Percentiles rank a stretch among this genome's conserved stretches.
Conservation (phyloP, 2,329 filamentous ascomycete species). For the Diplocarpon mali region DNA sequence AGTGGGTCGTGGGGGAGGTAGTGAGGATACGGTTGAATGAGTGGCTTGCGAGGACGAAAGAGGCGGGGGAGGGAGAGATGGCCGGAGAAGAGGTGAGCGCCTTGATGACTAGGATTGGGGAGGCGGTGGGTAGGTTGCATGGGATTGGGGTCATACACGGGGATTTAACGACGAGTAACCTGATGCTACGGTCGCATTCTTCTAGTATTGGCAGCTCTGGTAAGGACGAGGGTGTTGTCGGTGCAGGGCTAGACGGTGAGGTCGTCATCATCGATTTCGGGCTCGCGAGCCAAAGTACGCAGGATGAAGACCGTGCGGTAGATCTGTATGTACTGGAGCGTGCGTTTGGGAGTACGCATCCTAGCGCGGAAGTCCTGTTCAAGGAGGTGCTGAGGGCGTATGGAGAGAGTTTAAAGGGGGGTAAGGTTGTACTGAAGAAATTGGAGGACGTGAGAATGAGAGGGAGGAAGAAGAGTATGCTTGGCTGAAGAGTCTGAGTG, state of each 20-base stretch:
- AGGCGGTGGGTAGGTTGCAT: conserved; percentile 66
- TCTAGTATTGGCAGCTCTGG: conserved; percentile 5
- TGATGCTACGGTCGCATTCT: conserved; percentile 55
- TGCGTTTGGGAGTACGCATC: conserved; percentile 91
- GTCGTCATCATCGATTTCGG: conserved; percentile 93
- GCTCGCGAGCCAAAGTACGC: conserved; percentile 65
- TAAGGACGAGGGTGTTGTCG: conserved; percentile 8
- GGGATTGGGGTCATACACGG: conserved; percentile 81
- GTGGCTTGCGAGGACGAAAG: conserved; percentile 42
- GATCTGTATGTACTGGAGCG: conserved; percentile 93
- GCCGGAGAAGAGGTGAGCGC: conserved; percentile 41
- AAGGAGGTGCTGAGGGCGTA: conserved; percentile 65
- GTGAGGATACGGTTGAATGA: conserved; percentile 60
- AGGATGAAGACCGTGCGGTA: conserved; percentile 89
- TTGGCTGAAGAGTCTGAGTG: conserved; percentile 46
- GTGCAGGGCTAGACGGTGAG: conserved; percentile 49
- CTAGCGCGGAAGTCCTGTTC: conserved; percentile 69
- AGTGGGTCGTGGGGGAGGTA: conserved; percentile 70
- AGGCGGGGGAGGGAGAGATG: conserved; percentile 24
- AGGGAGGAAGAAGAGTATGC: conserved; percentile 92
- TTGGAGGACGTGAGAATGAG: conserved; percentile 89
- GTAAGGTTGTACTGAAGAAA: conserved; percentile 62
- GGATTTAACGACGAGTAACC: conserved; percentile 92
- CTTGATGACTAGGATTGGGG: conserved; percentile 61
- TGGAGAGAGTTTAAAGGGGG: conserved; percentile 61